A percentile compares a stretch with the other conserved stretches of the same genome.
Evolutionary conservation across 1,284 basidiomycete species (phyloP).

Genomic region (Ceratobasidium sp.): DNA sequence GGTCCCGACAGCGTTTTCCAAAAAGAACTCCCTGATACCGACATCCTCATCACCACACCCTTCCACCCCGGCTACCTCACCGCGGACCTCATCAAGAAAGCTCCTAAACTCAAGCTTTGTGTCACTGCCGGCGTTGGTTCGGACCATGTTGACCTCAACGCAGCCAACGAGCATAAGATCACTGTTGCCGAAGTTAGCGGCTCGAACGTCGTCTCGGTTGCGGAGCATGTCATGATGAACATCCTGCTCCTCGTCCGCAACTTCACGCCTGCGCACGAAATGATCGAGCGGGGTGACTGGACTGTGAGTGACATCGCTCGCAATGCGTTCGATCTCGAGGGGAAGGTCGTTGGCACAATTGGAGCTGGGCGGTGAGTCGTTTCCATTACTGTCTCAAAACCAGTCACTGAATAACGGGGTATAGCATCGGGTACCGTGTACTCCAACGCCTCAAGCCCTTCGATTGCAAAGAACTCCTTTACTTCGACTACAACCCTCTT

Average conservation of each 20-base stretch:
- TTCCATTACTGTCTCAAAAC: background rate
- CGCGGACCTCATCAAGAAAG: slow-evolving; percentile 61
- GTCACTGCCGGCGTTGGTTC: slow-evolving; percentile 96
- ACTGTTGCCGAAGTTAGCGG: slow-evolving; percentile 88
- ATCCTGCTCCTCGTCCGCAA: slow-evolving; percentile 91
- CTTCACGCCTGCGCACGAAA: slow-evolving; percentile 86
- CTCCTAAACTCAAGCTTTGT: slow-evolving; percentile 92
- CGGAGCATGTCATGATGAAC: slow-evolving; percentile 89
- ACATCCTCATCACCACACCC: slow-evolving; percentile 89
- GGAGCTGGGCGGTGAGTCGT: slow-evolving; percentile 70
- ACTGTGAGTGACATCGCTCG: slow-evolving; percentile 85
- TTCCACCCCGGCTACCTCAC: slow-evolving; percentile 90
- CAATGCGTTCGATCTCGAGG: slow-evolving; percentile 89
- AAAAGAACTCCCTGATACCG: slow-evolving; percentile 87
- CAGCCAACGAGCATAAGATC: slow-evolving; percentile 84
- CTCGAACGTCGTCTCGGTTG: slow-evolving; percentile 91
- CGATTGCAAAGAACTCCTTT: slow-evolving; percentile 91
- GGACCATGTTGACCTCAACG: slow-evolving; percentile 93
- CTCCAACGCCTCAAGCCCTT: slow-evolving; percentile 90
- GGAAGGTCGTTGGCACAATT: slow-evolving; percentile 91
- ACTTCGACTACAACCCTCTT: slow-evolving; percentile 91
- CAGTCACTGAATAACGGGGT: background rate
- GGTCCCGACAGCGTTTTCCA: slow-evolving; percentile 88
- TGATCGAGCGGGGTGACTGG: slow-evolving; percentile 89
- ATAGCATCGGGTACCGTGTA: slow-evolving; percentile 88